A percentile compares a stretch with the other conserved stretches of the same genome.
These are phyloP conservation scores for Colletotrichum musae DNA, from an alignment of 2,329 filamentous ascomycete species.

Conservation along the genomic window DNA sequence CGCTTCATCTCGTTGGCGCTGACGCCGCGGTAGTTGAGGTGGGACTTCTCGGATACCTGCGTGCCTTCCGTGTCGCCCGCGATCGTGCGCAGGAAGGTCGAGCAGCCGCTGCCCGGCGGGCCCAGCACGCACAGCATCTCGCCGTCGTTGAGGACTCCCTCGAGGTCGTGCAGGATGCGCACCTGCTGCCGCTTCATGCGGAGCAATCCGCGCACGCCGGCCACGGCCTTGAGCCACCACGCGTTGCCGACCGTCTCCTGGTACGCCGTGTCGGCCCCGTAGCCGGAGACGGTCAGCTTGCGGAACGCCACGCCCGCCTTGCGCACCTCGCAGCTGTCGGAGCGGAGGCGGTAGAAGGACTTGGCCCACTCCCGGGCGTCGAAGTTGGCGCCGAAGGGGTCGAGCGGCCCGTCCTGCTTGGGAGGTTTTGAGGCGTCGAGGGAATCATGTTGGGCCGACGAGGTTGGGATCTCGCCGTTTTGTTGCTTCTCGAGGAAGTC, in stretches of 20 bases:
- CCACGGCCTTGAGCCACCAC: constrained; percentile 46
- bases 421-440: constrained; percentile 20
- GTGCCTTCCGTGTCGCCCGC: constrained; percentile 75
- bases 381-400: constrained; percentile 65
- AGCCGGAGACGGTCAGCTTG: constrained; percentile 56
- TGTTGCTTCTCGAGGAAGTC: constrained; percentile 28
- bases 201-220: constrained; percentile 20
- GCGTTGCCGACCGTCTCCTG: constrained; percentile 38
- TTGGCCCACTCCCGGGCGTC: constrained; percentile 58
- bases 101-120: constrained; percentile 71
- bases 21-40: constrained; percentile 39
- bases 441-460: not conserved
- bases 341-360: constrained; percentile 44
- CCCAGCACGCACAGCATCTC: constrained; percentile 72
- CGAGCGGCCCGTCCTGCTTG: constrained; percentile 49
- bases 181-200: constrained; percentile 48
- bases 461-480: not conserved
- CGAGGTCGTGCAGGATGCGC: constrained; percentile 65
- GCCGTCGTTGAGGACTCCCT: constrained; percentile 66
- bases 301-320: constrained; percentile 57
- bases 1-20: constrained; percentile 37
- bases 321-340: constrained; percentile 47
- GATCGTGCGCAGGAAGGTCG: constrained; percentile 78
- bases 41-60: constrained; percentile 44
- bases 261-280: constrained; percentile 32